Base-by-base conservation (phyloP, 257 asterid species). In the Schizonepeta tenuifolia region DNA sequence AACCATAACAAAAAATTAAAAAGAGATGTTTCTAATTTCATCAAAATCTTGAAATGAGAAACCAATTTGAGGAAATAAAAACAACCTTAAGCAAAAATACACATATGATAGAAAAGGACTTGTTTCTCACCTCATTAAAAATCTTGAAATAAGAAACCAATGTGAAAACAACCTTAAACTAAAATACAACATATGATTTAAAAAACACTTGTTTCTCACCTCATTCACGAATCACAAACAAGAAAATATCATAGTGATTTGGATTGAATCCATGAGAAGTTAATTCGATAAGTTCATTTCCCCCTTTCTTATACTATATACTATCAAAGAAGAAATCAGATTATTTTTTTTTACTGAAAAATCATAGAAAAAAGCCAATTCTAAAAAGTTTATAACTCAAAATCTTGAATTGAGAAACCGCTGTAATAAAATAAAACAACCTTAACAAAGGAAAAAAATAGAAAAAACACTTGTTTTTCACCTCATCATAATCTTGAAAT, bases 31-130 rank as follows among this genome's bases (percentile, higher is more conserved):
- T 54, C 8, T 14, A 20, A 54, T 14, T 31, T 54, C 22, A 54
- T 54, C 15, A 11, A 22, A 66, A 51, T 17, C 46, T 51, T 51
- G 62, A 50, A 15, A 49, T 57, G 71, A 75, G 78, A 53, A 72
- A 66, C 21, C 6, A 28, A 18, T 9, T 0, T 67, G 46, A 44
- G 15, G 20, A 6, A 14, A 28, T 15, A 24, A 31, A 31, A 9
- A 60, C 38, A 60, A 60, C 65, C 35, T 4, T 11, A 5, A 6
- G 28, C 28, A 0, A 53, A 33, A 6, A 13, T 26, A 2, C 43
- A 31, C 47, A 41, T 3, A 6, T 33, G 8, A 33, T 24, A 1
- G 9, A 43, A 43, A 43, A 43, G 2, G n/a, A 43, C n/a, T 43
- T 43, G 49, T 43, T 7, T 38, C 2, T 33, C 4, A 5, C 38